Conservation (phyloP, 2,329 filamentous ascomycete genomes). For the Alternaria sp. region DNA sequence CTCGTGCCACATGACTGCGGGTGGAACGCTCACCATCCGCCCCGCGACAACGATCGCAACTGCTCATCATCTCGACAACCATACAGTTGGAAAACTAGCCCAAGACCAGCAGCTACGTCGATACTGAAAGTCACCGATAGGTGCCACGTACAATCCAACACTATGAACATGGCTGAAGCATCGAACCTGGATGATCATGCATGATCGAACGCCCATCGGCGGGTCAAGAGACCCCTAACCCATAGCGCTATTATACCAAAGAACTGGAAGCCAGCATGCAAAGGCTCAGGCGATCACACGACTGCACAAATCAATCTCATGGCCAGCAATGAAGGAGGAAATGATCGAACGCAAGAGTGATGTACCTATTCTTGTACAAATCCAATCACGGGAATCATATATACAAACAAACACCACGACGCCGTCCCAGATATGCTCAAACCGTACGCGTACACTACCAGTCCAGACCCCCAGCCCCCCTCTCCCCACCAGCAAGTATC, state of each 20-base stretch:
- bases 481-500: conserved; percentile 56
- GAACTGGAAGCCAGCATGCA: neutral
- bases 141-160: neutral
- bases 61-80: neutral
- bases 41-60: neutral
- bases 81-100: neutral
- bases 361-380: neutral
- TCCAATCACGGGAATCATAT: neutral
- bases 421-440: neutral
- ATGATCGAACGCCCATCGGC: neutral
- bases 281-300: neutral
- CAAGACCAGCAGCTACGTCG: neutral
- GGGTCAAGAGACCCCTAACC: neutral
- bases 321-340: neutral
- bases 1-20: neutral
- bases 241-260: neutral
- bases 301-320: neutral
- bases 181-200: neutral
- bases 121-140: neutral
- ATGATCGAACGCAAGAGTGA: neutral
- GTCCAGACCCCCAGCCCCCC: conserved; percentile 52
- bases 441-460: conserved; percentile 41
- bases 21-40: neutral
- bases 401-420: neutral
- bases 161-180: neutral